These are phyloP conservation scores for Solanum hybrid DNA, from an alignment of 305 asterid species.

Conservation along the genomic window DNA sequence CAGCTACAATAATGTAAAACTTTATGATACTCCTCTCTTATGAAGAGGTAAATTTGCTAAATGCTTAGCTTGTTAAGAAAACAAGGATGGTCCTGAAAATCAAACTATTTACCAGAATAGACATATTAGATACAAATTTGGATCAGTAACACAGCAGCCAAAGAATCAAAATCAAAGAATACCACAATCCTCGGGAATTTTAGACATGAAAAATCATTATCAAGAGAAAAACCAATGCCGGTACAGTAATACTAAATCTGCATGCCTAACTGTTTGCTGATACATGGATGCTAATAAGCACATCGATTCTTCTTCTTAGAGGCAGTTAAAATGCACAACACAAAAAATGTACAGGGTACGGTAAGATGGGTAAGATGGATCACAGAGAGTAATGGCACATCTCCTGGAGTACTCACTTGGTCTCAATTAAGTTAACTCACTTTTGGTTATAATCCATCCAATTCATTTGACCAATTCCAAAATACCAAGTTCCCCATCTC, in stretches of 20 bases:
- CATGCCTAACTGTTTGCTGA: neutral
- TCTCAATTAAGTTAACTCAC: neutral
- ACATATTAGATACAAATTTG: neutral
- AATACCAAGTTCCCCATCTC: neutral
- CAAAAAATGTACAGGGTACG: neutral
- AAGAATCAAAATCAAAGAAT: neutral
- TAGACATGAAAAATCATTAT: neutral
- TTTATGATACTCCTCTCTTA: neutral
- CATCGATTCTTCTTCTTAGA: neutral
- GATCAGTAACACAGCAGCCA: neutral
- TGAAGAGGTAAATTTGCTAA: neutral
- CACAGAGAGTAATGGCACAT: neutral
- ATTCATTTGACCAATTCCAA: neutral
- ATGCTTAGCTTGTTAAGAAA: neutral
- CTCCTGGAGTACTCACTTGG: neutral
- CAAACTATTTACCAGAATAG: neutral
- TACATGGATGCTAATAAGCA: neutral
- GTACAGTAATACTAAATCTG: neutral
- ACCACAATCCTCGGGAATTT: neutral
- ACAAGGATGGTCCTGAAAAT: neutral
- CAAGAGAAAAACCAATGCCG: neutral
- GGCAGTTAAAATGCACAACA: neutral
- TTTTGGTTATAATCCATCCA: neutral
- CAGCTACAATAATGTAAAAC: neutral
- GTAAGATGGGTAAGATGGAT: neutral